Evolutionary conservation across 1,284 basidiomycete species (phyloP).

Genomic region (Fomitopsis schrenkii): DNA sequence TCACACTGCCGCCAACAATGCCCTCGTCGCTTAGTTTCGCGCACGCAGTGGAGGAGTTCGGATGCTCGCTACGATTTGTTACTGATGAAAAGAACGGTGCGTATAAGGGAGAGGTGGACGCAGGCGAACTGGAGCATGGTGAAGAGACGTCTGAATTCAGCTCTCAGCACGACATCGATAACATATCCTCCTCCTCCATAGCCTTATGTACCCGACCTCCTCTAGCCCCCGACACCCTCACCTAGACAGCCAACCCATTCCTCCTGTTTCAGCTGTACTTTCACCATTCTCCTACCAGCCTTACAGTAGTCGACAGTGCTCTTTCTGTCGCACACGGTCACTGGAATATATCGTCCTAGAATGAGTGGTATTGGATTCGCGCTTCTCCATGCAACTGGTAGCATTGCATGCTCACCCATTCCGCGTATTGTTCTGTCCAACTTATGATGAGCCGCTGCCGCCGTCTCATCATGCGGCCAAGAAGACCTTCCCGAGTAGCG

Average conservation of each 20-base stretch:
- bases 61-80: no score
- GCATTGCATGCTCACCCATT: background rate
- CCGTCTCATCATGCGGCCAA: background rate
- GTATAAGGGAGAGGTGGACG: background rate
- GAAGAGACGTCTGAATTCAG: background rate
- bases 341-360: background rate
- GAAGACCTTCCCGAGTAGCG: background rate
- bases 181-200: background rate
- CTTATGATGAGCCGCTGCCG: background rate
- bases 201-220: background rate
- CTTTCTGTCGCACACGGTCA: background rate
- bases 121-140: background rate
- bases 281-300: background rate
- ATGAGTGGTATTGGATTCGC: background rate
- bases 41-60: no score
- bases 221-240: background rate
- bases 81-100: background rate
- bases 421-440: background rate
- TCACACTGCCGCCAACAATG: no score
- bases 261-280: no score
- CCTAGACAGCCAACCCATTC: background rate
- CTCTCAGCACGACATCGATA: background rate
- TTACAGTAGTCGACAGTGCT: background rate
- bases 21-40: no score
- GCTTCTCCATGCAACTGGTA: background rate